Evolutionary conservation across 306 rosid species (phyloP), one percentile per base, ranked within the genome.

Genomic region (Glycine latifolia): DNA sequence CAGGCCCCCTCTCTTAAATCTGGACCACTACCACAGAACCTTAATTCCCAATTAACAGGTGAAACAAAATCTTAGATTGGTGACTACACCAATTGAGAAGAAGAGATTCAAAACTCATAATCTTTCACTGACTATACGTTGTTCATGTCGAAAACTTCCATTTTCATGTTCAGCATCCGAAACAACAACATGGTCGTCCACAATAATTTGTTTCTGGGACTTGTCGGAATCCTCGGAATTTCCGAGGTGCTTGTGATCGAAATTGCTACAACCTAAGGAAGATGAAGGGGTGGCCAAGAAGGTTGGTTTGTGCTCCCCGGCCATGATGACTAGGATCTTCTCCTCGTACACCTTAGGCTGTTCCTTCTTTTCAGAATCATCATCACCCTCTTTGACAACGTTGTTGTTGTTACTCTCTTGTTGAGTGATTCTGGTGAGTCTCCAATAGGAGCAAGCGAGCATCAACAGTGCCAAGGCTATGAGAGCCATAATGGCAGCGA

Each of bases 301-400:
- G 0, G 93, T 89, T 55, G 99, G 97, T 7, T 43, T 84, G n/a
- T 86, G 72, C 10, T 93, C 88, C 37, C 98, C 98, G 0, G 99
- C 97, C 98, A 95, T 91, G 8, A 93, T 87, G 58, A 95, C 99
- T 79, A 95, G 71, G 53, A 91, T 7, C 60, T 88, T 90, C 50
- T 93, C 93, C 41, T 91, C 90, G 3, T 71, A 85, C 43, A 79
- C 86, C 81, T 81, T 85, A 16, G 9, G 65, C 0, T 79, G 12
- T 8, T 77, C 75, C 76, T 71, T 83, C 6, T 54, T 33, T 20
- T 3, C 70, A 75, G 85, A 60, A 10, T 82, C 88, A 16, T 53
- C 82, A 44, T 47, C 56, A 13, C 11, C 20, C 11, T 65, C 70
- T 65, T 65, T 62, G 2, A 10, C 6, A 2, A 8, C 13, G 44